Evolutionary conservation across 2,329 filamentous ascomycete species (phyloP).

Genomic region (Verticillium nubilum): DNA sequence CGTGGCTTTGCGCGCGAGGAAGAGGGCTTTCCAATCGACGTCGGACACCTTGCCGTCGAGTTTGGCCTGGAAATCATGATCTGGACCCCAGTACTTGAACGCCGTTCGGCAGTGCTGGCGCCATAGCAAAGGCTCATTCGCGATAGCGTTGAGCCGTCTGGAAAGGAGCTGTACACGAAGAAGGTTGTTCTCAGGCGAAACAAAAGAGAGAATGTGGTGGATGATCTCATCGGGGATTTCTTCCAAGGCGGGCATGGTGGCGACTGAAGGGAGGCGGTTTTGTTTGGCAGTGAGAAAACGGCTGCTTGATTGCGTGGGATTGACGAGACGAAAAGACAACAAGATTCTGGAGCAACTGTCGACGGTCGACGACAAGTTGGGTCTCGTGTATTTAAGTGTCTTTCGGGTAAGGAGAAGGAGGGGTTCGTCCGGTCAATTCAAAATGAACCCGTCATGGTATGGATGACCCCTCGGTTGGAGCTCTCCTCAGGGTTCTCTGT

Average conservation of each 20-base stretch:
- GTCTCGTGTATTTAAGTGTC: not conserved
- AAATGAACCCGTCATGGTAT: not conserved
- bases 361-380: not conserved
- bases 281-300: not conserved
- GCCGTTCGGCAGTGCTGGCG: constrained; percentile 61
- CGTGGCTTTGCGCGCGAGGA: constrained; percentile 46
- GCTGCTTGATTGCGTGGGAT: not conserved
- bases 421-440: not conserved
- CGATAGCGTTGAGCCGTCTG: constrained; percentile 58
- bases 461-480: not conserved
- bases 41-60: constrained; percentile 44
- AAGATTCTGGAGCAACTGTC: not conserved
- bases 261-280: not conserved
- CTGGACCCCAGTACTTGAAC: constrained; percentile 71
- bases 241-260: constrained; percentile 29
- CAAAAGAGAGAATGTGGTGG: constrained; percentile 65
- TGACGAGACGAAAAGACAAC: not conserved
- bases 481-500: not conserved
- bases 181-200: constrained; percentile 50
- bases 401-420: not conserved
- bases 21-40: constrained; percentile 72
- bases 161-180: constrained; percentile 47
- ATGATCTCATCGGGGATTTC: constrained; percentile 79
- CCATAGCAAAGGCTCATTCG: constrained; percentile 75
- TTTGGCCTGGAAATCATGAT: constrained; percentile 55